Evolutionary conservation across 768 basidiomycete genomes (phyloP), one percentile per base, ranked within the genome.

Genomic region (Naganishia antarctica): DNA sequence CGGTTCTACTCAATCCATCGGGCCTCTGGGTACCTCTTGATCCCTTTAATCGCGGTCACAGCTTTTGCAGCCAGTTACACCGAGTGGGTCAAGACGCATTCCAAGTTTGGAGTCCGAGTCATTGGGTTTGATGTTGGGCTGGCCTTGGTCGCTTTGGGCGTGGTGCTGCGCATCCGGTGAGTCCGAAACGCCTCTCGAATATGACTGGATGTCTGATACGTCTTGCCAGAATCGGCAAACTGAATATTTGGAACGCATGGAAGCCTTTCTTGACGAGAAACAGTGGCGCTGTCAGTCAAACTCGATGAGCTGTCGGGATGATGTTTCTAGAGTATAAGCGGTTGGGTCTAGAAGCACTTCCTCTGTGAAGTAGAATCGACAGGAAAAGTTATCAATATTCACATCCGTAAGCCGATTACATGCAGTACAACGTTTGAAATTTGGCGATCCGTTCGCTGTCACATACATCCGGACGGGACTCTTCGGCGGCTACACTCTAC

Each of bases 1-100:
- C 74, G 79, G 1, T 64, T 90, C 21, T 91, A 89, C 87, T 91
- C 90, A 73, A 91, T 89, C 68, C 90, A 92, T 71, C 80, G 90
- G 67, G 66, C 87, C 18, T 89, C 87, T 0, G 90, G 90, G 9
- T 91, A 91, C 69, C 49, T 86, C 18, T 74, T 91, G 12, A 83
- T 88, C 60, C 81, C 84, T 0, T 66, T 84, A 5, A 73, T 88
- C 34, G 70, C 91, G 37, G 73, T 83, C 43, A 87, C 87, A 0
- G 81, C 83, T 2, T 80, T 91, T 1, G 89, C 85, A 12, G 90
- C 90, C 1, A 83, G 78, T 3, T 85, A 84, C 82, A 89, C 88
- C 2, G 63, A 69, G 46, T 91, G 87, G 87, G 68, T 72, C 2
- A 50, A 70, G 5, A 68, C 66, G 8, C 64, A 69, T 29, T 46